Percentiles rank a stretch among this genome's conserved stretches.
Conservation (phyloP, 148 eudicot genomes). For the Cornus florida region DNA sequence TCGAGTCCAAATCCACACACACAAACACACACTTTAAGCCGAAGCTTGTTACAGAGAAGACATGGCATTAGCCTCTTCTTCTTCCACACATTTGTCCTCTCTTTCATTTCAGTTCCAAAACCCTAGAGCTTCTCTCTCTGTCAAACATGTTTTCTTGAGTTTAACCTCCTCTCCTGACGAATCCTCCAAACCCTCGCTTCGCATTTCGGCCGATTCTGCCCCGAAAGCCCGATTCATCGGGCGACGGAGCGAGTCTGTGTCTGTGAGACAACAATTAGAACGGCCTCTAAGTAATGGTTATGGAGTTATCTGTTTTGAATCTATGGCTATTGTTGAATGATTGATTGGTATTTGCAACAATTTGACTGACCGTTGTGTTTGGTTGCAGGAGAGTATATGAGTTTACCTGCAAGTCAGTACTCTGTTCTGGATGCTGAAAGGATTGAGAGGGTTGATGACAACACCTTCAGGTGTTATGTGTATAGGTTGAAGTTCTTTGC, state of each 20-base stretch:
- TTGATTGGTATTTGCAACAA: background rate
- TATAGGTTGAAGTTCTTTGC: slow-evolving; percentile 78
- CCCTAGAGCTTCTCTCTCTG: slow-evolving; percentile 25
- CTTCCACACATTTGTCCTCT: slow-evolving; percentile 16
- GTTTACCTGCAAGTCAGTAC: slow-evolving; percentile 93
- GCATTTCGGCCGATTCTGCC: slow-evolving; percentile 44
- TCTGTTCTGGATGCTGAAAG: slow-evolving; percentile 93
- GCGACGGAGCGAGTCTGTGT: slow-evolving; percentile 51
- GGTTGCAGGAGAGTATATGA: slow-evolving; percentile 77
- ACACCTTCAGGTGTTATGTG: slow-evolving; percentile 80
- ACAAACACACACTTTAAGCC: background rate
- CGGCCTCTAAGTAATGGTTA: slow-evolving; percentile 62
- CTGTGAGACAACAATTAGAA: slow-evolving; percentile 53
- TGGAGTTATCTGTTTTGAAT: background rate
- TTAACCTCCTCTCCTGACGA: slow-evolving; percentile 20
- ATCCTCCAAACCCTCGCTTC: slow-evolving; percentile 33
- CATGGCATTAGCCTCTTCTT: slow-evolving; percentile 31
- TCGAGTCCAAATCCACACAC: background rate
- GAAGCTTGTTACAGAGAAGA: background rate
- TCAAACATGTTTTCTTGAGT: background rate
- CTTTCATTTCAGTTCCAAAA: slow-evolving; percentile 23
- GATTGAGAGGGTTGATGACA: slow-evolving; percentile 81
- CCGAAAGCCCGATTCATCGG: slow-evolving; percentile 74
- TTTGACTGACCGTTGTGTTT: background rate
- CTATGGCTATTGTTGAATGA: background rate